phyloP scores from a whole-genome alignment of 441 rosid species.

The Corymbia calophylla region DNA sequence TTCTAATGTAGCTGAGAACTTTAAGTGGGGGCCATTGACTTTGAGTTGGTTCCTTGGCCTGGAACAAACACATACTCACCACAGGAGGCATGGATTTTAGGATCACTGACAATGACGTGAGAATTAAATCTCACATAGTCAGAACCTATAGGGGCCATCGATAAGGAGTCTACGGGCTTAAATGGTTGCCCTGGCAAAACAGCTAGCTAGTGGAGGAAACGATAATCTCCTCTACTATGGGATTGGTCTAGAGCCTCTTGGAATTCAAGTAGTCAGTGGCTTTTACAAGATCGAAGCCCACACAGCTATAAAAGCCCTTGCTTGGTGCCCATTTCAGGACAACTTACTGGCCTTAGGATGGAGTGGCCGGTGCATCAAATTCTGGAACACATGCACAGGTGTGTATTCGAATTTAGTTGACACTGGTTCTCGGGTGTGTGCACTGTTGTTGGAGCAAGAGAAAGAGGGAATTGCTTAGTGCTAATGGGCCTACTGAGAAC shows the following conservation, averaged over 20 bases:
- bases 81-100: slow-evolving; percentile 41
- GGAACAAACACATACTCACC: slow-evolving; percentile 36
- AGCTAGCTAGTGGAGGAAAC: slow-evolving; percentile 56
- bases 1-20: not conserved
- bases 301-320: slow-evolving; percentile 53
- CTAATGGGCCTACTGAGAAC: slow-evolving; percentile 43
- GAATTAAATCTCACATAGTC: not conserved
- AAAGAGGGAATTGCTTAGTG: slow-evolving; percentile 50
- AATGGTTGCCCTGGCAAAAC: slow-evolving; percentile 43
- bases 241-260: slow-evolving; percentile 19
- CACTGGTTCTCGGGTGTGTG: slow-evolving; percentile 52
- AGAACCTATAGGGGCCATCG: slow-evolving; percentile 12
- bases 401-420: slow-evolving; percentile 19
- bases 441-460: slow-evolving; percentile 55
- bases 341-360: slow-evolving; percentile 65
- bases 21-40: slow-evolving; percentile 21
- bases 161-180: slow-evolving; percentile 41
- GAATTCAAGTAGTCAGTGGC: slow-evolving; percentile 28
- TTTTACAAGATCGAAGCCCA: slow-evolving; percentile 34
- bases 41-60: slow-evolving; percentile 29
- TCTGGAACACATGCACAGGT: slow-evolving; percentile 40
- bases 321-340: slow-evolving; percentile 54
- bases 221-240: slow-evolving; percentile 45
- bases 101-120: slow-evolving; percentile 43
- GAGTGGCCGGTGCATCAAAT: slow-evolving; percentile 48